Evolutionary conservation across 768 basidiomycete species (phyloP), one percentile per base, ranked within the genome.

Genomic region (Lactarius vividus): DNA sequence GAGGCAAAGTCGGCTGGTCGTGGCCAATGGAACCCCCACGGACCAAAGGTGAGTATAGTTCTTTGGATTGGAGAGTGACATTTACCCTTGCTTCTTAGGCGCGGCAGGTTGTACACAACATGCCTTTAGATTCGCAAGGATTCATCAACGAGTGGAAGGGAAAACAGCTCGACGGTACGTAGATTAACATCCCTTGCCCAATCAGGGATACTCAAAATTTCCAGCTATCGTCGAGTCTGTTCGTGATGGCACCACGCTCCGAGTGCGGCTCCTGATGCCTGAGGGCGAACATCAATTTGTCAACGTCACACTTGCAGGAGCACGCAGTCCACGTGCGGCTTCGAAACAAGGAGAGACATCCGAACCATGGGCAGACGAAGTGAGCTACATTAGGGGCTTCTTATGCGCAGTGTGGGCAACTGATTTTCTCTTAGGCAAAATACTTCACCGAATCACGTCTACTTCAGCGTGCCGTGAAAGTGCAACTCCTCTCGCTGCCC

Each of bases 81-180:
- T 67, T 49, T 37, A 40, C 68, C 46, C 56, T 62, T 57, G 31
- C 57, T 53, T 44, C 54, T 44, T 70, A 95, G 90, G 83, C 90
- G 59, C 86, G 88, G 62, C 77, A 78, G 16, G 89, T 97, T 2
- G 82, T 90, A 72, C 86, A 95, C 76, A 84, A 85, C 39, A 96
- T 97, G 96, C 96, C 96, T 4, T 75, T 81, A 28, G 94, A 98
- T 74, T 88, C 95, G 2, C 89, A 91, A 72, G 88, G 86, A 5
- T 98, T 98, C 77, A 85, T 99, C 11, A 81, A 84, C 16, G 89
- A 96, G 75, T 90, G 93, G 88, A 97, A 96, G 75, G 94, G 91
- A n/a, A 90, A 92, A 74, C 78, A 85, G 5, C 79, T 99, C 62
- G 94, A 97, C 73, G 94, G 93, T 92, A 76, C 65, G 77, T 71